A percentile compares a stretch with the other conserved stretches of the same genome.
These are phyloP conservation scores for Podospora conica DNA, from an alignment of 495 filamentous ascomycete species.

Conservation along the genomic window DNA sequence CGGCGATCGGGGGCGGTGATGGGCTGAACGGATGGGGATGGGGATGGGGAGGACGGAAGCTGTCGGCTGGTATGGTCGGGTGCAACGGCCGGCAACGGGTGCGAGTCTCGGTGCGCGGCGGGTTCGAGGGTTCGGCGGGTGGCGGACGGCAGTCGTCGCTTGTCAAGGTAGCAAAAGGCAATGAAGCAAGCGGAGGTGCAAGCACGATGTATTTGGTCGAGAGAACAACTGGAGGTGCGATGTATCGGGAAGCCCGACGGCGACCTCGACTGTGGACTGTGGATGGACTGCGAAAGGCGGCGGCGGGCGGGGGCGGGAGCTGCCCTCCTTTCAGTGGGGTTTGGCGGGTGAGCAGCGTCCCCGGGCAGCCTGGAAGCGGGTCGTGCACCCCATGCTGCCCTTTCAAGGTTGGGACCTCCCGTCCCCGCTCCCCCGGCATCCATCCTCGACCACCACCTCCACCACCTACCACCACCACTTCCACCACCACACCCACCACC, in stretches of 20 bases:
- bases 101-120: constrained; percentile 1
- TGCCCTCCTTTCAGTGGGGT: background rate
- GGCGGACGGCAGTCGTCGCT: background rate
- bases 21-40: background rate
- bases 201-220: background rate
- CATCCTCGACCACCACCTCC: background rate
- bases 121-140: background rate
- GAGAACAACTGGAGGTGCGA: background rate
- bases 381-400: background rate
- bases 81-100: background rate
- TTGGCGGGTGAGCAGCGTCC: background rate
- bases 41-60: background rate
- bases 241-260: background rate
- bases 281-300: background rate
- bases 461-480: background rate
- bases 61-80: background rate
- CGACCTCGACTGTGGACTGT: background rate
- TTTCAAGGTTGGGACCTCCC: no score
- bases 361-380: background rate
- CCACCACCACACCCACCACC: background rate
- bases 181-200: background rate
- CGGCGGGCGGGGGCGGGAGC: background rate
- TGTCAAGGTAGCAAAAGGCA: background rate
- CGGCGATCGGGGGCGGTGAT: background rate
- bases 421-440: no score